Percentiles rank a stretch among this genome's conserved stretches.
Evolutionary conservation across 306 rosid genomes (phyloP).

Genomic region (Cucurbita moschata): DNA sequence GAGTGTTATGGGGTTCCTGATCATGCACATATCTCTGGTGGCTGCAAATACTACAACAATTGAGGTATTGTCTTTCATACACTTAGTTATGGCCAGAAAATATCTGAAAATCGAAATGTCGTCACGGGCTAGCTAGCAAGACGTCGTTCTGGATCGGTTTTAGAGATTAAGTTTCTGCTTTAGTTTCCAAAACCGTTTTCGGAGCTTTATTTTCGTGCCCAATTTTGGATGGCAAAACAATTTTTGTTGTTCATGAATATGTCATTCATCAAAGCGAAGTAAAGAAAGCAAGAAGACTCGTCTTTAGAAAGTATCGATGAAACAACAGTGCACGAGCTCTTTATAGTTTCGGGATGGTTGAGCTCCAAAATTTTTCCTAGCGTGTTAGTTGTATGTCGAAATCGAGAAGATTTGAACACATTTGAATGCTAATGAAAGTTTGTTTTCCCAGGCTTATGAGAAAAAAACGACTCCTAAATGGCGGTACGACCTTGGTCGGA

Average conservation of each 20-base stretch:
- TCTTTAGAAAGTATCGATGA: not conserved
- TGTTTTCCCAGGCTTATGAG: conserved; percentile 70
- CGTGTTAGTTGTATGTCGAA: not conserved
- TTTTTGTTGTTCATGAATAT: not conserved
- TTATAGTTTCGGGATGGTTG: not conserved
- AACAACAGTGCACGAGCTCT: not conserved
- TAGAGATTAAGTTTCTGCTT: not conserved
- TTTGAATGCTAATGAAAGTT: conserved; percentile 16
- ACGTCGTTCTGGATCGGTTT: not conserved
- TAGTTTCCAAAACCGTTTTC: not conserved
- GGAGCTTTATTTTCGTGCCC: not conserved
- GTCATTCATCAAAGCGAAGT: not conserved
- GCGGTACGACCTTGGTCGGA: conserved; percentile 93
- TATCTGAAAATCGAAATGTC: not conserved
- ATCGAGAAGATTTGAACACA: not conserved
- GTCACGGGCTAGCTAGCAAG: not conserved
- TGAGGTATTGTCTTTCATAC: conserved; percentile 39
- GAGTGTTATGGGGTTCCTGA: conserved; percentile 88
- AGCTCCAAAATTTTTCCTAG: not conserved
- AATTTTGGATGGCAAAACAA: not conserved
- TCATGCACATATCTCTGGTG: conserved; percentile 89
- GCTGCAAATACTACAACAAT: conserved; percentile 84
- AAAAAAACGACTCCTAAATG: conserved; percentile 89
- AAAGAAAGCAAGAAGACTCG: not conserved
- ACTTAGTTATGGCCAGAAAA: not conserved